A percentile compares a stretch with the other conserved stretches of the same genome.
phyloP scores from a whole-genome alignment of 2,329 filamentous ascomycete genomes.

The Biscogniauxia sp. region DNA sequence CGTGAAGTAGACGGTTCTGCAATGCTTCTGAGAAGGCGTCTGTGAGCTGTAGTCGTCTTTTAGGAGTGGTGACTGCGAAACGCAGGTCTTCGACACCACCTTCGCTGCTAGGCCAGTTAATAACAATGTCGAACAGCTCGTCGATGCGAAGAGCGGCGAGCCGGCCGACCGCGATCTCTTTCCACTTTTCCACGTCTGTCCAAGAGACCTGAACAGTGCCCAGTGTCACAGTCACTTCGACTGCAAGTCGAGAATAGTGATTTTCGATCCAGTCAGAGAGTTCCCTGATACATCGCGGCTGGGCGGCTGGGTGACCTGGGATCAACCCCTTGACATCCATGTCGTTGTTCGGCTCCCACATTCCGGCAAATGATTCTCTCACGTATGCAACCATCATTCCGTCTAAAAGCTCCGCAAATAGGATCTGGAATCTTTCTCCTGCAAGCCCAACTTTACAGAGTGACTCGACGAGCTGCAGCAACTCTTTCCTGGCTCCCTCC shows the following conservation, averaged over 20 bases:
- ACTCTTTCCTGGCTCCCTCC: conserved; percentile 45
- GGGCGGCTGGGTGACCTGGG: conserved; percentile 33
- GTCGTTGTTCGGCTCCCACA: conserved; percentile 50
- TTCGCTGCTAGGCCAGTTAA: conserved; percentile 69
- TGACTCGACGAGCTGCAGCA: conserved; percentile 56
- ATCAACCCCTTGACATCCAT: conserved; percentile 19
- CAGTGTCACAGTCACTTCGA: conserved; percentile 56
- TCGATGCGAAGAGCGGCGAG: conserved; percentile 67
- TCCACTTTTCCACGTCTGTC: conserved; percentile 65
- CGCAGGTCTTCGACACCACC: conserved; percentile 74
- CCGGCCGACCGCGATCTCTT: conserved; percentile 65
- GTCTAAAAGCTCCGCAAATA: conserved; percentile 71
- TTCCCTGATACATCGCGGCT: conserved; percentile 55
- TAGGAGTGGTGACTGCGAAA: conserved; percentile 65
- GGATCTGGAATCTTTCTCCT: conserved; percentile 65
- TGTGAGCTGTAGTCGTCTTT: conserved; percentile 67
- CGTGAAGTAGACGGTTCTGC: conserved; percentile 66
- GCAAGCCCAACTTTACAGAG: conserved; percentile 65
- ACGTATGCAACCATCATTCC: conserved; percentile 63
- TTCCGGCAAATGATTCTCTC: conserved; percentile 57
- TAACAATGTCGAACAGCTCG: conserved; percentile 76
- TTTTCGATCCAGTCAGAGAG: conserved; percentile 68
- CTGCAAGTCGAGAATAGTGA: conserved; percentile 61
- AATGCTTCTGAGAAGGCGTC: conserved; percentile 66
- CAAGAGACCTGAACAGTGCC: conserved; percentile 45